Evolutionary conservation across 208 protist species (phyloP).

Genomic region (Trypanosoma avium): DNA sequence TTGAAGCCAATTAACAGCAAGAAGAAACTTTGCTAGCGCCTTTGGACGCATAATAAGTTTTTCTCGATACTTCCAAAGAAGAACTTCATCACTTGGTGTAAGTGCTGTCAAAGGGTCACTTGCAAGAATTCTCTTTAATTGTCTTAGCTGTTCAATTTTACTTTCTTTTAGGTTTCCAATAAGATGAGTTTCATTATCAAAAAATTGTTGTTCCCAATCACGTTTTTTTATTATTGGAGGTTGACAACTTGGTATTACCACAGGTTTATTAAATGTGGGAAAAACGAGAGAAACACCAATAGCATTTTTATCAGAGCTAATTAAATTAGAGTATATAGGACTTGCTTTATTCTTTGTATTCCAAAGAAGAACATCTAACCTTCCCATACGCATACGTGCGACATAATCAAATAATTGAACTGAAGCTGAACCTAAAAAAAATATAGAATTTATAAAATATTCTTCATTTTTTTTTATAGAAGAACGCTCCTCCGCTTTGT

Average conservation of each 20-base stretch:
- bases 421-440: slow-evolving; percentile 45
- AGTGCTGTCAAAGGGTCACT: slow-evolving; percentile 66
- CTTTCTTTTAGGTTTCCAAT: slow-evolving; percentile 32
- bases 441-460: slow-evolving; percentile 21
- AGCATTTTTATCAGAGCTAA: slow-evolving; percentile 36
- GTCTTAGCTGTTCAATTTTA: slow-evolving; percentile 55
- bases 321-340: slow-evolving; percentile 35
- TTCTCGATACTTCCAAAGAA: slow-evolving; percentile 74
- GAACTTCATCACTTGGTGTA: slow-evolving; percentile 50
- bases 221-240: slow-evolving; percentile 35
- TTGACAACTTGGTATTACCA: slow-evolving; percentile 50
- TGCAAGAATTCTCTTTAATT: slow-evolving; percentile 49
- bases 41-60: slow-evolving; percentile 48
- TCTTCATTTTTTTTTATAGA: slow-evolving; percentile 43
- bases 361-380: slow-evolving; percentile 39
- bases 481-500: slow-evolving; percentile 23
- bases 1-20: slow-evolving; percentile 65
- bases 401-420: slow-evolving; percentile 60
- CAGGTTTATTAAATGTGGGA: slow-evolving; percentile 43
- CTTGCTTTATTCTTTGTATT: slow-evolving; percentile 37
- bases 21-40: slow-evolving; percentile 76
- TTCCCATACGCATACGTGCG: slow-evolving; percentile 38
- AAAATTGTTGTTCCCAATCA: slow-evolving; percentile 18
- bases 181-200: slow-evolving; percentile 24
- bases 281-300: slow-evolving; percentile 39